Conservation (phyloP, 106 monocot species). For the Alisma plantagoaquatica region DNA sequence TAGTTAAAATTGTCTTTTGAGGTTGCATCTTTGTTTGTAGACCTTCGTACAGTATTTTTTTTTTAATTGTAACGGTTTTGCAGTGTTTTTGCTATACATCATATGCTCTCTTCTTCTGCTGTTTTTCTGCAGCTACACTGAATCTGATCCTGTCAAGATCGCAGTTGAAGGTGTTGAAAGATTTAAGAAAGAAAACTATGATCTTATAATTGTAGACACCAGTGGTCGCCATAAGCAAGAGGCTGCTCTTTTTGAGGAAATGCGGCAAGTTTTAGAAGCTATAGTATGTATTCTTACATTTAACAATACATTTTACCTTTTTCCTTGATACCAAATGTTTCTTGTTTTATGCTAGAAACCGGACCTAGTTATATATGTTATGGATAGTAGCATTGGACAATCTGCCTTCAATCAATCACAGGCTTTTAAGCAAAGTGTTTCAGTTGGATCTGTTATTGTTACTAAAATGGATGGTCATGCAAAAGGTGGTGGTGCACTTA, state of each 20-base stretch:
- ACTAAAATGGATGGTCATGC: constrained; percentile 99
- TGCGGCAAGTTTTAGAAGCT: constrained; percentile 97
- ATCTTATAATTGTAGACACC: constrained; percentile 94
- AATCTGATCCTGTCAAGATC: constrained; percentile 99
- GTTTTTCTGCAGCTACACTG: constrained; percentile 74
- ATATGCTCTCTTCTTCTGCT: no score
- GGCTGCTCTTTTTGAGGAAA: constrained; percentile 97
- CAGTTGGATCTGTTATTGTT: constrained; percentile 93
- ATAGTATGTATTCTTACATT: constrained; percentile 33
- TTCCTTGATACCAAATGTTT: no score
- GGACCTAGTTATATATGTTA: constrained; percentile 97
- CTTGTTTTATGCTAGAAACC: constrained; percentile 65
- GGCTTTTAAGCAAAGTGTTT: constrained; percentile 93
- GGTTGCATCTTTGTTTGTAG: no score
- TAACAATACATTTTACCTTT: no score
- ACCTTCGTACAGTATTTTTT: no score
- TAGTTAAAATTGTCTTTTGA: no score
- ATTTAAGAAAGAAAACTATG: constrained; percentile 94
- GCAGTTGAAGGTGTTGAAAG: constrained; percentile 94
- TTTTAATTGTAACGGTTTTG: no score
- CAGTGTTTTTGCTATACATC: no score
- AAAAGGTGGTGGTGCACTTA: constrained; percentile 97
- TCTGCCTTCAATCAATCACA: constrained; percentile 96
- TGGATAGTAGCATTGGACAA: constrained; percentile 99
- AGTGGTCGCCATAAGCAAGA: constrained; percentile 98